Evolutionary conservation across 768 basidiomycete species (phyloP).

Genomic region (Lactifluus pinguis): DNA sequence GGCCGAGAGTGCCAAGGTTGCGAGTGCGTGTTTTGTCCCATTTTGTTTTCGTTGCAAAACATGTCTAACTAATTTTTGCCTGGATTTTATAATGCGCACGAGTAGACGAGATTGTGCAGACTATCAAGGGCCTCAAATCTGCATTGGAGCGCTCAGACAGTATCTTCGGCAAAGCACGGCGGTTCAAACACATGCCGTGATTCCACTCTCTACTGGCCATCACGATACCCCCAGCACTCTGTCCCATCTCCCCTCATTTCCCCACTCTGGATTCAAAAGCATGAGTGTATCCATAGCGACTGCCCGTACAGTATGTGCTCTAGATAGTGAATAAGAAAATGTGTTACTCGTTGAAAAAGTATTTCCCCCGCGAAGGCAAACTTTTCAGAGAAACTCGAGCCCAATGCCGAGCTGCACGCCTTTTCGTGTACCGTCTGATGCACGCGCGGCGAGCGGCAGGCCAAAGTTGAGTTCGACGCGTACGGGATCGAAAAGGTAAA

Average conservation of each 20-base stretch:
- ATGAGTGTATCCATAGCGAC: conserved; percentile 10
- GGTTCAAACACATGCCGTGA: conserved; percentile 41
- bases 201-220: background rate
- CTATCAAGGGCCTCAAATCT: conserved; percentile 54
- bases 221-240: background rate
- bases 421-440: conserved; percentile 54
- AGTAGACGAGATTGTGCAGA: conserved; percentile 72
- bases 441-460: conserved; percentile 63
- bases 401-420: conserved; percentile 81
- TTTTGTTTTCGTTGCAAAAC: background rate
- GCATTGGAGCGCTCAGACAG: conserved; percentile 58
- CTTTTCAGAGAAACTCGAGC: conserved; percentile 55
- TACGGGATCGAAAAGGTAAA: conserved; percentile 76
- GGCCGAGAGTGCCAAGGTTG: conserved; percentile 75
- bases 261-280: background rate
- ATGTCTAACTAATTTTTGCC: background rate
- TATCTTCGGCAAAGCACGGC: conserved; percentile 43
- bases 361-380: background rate
- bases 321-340: conserved; percentile 12
- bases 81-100: background rate
- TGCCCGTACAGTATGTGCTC: background rate
- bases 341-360: background rate
- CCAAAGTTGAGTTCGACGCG: conserved; percentile 87
- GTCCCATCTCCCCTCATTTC: background rate
- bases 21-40: conserved; percentile 44